Evolutionary conservation across 164 flowering plant genomes (phyloP), one percentile per base, ranked within the genome.

Genomic region (Piper betle): DNA sequence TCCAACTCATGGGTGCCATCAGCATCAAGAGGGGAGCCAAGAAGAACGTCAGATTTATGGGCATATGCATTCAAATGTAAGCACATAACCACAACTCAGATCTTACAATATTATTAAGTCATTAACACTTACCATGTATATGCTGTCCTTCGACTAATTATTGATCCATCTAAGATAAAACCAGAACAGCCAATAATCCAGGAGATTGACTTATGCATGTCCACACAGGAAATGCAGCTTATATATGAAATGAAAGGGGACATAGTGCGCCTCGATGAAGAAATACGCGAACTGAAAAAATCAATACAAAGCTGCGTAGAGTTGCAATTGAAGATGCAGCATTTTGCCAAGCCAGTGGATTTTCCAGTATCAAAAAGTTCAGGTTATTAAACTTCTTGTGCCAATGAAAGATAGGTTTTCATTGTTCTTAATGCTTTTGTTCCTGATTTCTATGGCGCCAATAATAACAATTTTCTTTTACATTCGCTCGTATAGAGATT

Each of bases 141-240:
- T 6, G 8, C 12, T 2, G 6, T 43, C 12, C 12, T 43, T 43
- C 8, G 8, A 8, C 12, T 3, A 3, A 43, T 15, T 8, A 43
- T 8, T 15, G 12, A 43, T 8, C 12, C 8, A 8, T 43, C 8
- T 43, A 43, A 43, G 12, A 43, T 43, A 6, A 15, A 15, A 3
- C n/a, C 12, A n/a, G n/a, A n/a, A n/a, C n/a, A n/a, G n/a, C 3
- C 10, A 43, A 43, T 43, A 43, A 2, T 43, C 12, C 8, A 10
- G 12, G 8, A 15, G 12, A 3, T 2, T 43, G 2, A 43, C 12
- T 2, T 6, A 8, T 6, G 12, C 50, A 43, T 43, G 50, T 10
- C 50, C 8, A 43, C 4, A 42, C 76, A 88, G 98, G 96, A 85
- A 71, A 80, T 82, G 87, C 86, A 85, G 63, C 79, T 86, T 25